Evolutionary conservation across 78 protist species (phyloP).

Genomic region (Chrysochromulina tobinii): DNA sequence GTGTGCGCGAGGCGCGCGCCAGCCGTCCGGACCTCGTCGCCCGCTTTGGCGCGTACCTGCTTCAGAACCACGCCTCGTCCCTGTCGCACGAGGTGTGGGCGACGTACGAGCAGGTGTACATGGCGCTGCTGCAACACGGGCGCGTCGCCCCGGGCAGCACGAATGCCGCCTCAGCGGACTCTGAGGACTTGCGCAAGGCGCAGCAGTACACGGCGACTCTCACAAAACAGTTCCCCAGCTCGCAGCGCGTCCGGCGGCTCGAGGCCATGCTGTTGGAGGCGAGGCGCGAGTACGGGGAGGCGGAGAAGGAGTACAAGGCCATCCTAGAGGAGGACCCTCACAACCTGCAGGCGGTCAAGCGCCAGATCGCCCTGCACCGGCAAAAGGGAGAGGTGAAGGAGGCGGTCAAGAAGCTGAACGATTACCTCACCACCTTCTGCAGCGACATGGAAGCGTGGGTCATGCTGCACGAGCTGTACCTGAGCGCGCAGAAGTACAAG

Average conservation of each 20-base stretch:
- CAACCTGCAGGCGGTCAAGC: neutral
- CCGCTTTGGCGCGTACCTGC: neutral
- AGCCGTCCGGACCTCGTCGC: neutral
- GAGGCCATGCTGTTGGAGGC: slow-evolving; percentile 31
- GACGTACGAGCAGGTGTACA: neutral
- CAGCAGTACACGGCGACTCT: neutral
- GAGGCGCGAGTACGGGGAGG: neutral
- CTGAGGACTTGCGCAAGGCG: neutral
- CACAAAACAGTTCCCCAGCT: neutral
- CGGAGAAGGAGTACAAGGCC: neutral
- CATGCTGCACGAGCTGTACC: neutral
- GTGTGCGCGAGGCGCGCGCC: neutral
- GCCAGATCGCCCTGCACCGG: slow-evolving; percentile 6
- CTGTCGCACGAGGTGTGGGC: neutral
- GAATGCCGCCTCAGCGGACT: neutral
- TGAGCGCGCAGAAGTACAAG: neutral
- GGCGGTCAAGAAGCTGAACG: neutral
- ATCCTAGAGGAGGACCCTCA: slow-evolving; percentile 8
- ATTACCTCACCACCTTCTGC: neutral
- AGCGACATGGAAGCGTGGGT: neutral
- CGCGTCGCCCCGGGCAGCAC: too few species aligned
- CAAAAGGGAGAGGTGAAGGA: neutral
- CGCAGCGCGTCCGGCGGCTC: slow-evolving; percentile 22
- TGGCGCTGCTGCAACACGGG: neutral
- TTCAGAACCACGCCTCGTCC: neutral